These are phyloP conservation scores for Rhynchospora tenuis DNA, from an alignment of 176 grass and related monocot species.

Conservation along the genomic window DNA sequence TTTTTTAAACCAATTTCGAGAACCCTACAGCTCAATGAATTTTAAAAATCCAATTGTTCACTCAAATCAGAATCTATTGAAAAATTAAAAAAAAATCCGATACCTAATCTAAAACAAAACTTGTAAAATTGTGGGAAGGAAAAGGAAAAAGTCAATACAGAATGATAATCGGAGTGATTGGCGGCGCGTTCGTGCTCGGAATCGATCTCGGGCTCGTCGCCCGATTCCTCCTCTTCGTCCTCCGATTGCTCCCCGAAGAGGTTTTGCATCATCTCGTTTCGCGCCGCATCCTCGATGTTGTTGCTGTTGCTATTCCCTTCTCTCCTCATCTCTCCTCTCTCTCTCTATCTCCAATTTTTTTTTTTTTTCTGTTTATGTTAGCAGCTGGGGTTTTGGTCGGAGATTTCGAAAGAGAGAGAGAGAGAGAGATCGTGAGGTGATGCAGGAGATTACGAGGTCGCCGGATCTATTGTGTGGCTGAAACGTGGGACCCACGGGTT, in stretches of 20 bases:
- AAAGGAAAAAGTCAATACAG: conserved; percentile 9
- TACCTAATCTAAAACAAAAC: conserved; percentile 4
- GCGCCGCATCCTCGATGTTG: conserved; percentile 56
- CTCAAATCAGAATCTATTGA: background rate
- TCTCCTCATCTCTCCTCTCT: conserved; percentile 38
- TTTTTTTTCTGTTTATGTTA: background rate
- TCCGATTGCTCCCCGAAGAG: conserved; percentile 95
- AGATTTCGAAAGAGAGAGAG: background rate
- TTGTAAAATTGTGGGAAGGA: background rate
- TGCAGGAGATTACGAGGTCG: background rate
- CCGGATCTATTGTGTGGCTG: background rate
- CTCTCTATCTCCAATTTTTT: background rate
- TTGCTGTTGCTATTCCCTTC: conserved; percentile 13
- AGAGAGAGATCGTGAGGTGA: background rate
- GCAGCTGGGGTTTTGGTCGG: background rate
- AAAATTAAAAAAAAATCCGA: background rate
- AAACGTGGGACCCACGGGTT: background rate
- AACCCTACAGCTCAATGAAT: background rate
- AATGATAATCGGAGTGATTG: conserved; percentile 41
- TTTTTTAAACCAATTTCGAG: background rate
- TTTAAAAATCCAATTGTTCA: background rate
- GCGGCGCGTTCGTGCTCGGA: conserved; percentile 45
- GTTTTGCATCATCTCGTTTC: conserved; percentile 97
- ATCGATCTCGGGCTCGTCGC: conserved; percentile 48
- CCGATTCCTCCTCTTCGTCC: conserved; percentile 62